Evolutionary conservation across 164 flowering plant species (phyloP), one percentile per base, ranked within the genome.

Genomic region (Stephania cephalantha): DNA sequence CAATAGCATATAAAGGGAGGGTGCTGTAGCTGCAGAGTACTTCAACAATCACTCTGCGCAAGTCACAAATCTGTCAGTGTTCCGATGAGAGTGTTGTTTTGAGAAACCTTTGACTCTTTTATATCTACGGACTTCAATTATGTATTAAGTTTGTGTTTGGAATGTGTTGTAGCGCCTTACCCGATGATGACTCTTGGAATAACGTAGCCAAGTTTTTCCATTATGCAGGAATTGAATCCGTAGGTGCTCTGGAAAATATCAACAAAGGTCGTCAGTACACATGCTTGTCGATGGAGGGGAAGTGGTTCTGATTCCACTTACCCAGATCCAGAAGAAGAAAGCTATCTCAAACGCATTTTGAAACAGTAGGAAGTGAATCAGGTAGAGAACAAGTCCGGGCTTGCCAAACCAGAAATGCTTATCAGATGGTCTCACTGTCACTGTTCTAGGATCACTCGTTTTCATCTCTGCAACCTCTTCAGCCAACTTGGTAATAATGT

Each of bases 331-430:
- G 83, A 93, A 91, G 90, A 95, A 93, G 78, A 88, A 89, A 69
- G 94, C 99, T 9, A 95, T 90, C 88, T 95, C 99, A 77, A 95
- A 95, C 42, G 99, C 84, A 75, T 95, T 95, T 79, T 95, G 98
- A 82, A 95, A 93, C 69, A 93, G 90, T 82, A 95, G 90, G 79
- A 95, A 87, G 84, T 95, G 99, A 73, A 93, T 95, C 84, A 95
- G 82, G 84, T 82, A 84, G 75, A 90, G 92, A 69, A 93, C 86
- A 44, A 93, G 72, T 3, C 66, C 77, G 29, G 98, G 99, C 1
- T 81, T 78, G 9, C 67, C 25, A 80, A 95, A 95, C 99, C 99
- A 95, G 78, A 95, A 95, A 79, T 90, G 94, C 1, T 88, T 82
- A 78, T 95, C 98, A 30, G 98, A 93, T 73, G 90, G 97, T 79